Evolutionary conservation across 495 filamentous ascomycete genomes (phyloP), one percentile per base, ranked within the genome.

Genomic region (Xylaria flabelliformis): DNA sequence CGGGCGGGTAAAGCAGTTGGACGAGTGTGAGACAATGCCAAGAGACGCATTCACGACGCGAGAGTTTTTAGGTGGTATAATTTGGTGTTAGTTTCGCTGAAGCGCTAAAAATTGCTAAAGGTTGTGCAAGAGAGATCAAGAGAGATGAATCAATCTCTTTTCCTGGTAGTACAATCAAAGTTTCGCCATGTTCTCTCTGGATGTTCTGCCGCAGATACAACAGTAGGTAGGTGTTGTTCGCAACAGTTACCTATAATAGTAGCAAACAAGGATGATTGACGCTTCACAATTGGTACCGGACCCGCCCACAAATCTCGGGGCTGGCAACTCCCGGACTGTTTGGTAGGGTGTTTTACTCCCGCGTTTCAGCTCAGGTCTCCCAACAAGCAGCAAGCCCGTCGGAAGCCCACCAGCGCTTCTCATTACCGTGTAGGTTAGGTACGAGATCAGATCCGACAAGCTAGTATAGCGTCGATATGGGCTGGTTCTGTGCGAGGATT

Each of bases 321-420:
- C 17, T 67, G 65, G 65, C 50, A 55, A 56, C 34, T 55, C 48
- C 65, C 65, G 65, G 56, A 56, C 65, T 67, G 65, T 67, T 67
- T 67, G 64, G 64, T 42, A 50, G 34, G 32, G 24, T 67, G 65
- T 67, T 67, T 67, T 67, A 32, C 46, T 44, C 65, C 12, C 34
- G 29, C 50, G 65, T 67, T 67, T 67, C 65, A 67, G 65, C 48
- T 15, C n/a, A n/a, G n/a, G n/a, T n/a, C n/a, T n/a, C n/a, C n/a
- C n/a, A n/a, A n/a, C 12, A 17, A 51, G 8, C 17, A 32, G 19
- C 48, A 34, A 34, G 26, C 48, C 64, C 44, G 44, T 50, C 63
- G 61, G 36, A 61, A 26, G 61, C 12, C 21, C n/a, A n/a, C 32
- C 36, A 59, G 19, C 58, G n/a, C 32, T 29, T 36, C 15, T 32